Evolutionary conservation across 228 moss, liverwort and hornwort genomes (phyloP), one percentile per base, ranked within the genome.

Genomic region (Sphagnum magellanicum): DNA sequence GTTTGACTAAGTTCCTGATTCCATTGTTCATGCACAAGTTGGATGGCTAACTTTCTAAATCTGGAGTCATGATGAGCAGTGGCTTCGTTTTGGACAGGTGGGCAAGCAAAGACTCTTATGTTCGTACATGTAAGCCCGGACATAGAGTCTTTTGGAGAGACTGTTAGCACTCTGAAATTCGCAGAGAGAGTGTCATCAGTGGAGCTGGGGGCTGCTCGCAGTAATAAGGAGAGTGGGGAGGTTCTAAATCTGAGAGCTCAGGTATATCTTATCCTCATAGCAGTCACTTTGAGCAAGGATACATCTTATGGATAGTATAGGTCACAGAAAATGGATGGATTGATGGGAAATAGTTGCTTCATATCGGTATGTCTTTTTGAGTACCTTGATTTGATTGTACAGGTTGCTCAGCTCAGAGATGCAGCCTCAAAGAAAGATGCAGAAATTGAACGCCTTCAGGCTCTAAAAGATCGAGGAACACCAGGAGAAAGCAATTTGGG

Each of bases 71-170:
- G 65, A 7, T 65, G 11, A 16, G 50, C 65, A 32, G 48, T 10
- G 48, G 10, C 4, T 48, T 49, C 6, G 6, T 11, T 73, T 65
- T 50, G 46, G 73, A 71, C 76, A 80, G 92, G 92, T 65, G 92
- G 92, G 53, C 90, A 92, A 70, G 90, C 92, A 8, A 92, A 92
- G 74, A 90, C 90, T 50, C 83, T 90, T 47, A 82, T 92, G 48
- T 88, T 92, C 67, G 90, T 90, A 14, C 90, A 92, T 62, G 76
- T 90, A 53, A 92, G 88, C 73, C 92, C 92, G 47, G 92, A 88
- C 5, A 84, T 86, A 72, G 90, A 92, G 66, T 90, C 88, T 47
- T 84, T 92, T 52, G 92, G 89, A 59, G 92, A 92, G 71, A 92
- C 92, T 5, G 78, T 92, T 14, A 90, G 90, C 61, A 92, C 92